Conservation (phyloP, 441 rosid genomes). For the Populus hybrid region DNA sequence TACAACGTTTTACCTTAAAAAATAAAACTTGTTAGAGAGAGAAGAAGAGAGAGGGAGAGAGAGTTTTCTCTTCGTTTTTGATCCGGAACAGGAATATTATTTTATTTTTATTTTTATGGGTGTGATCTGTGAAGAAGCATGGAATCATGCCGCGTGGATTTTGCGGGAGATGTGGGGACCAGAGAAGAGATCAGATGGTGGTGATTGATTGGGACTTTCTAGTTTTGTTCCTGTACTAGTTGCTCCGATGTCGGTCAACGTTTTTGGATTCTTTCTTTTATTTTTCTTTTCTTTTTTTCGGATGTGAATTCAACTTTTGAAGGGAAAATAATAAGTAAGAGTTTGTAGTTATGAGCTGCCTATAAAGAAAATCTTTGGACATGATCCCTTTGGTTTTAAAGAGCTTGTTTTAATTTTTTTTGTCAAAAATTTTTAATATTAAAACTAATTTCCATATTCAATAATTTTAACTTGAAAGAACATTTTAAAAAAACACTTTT, state of each 20-base stretch:
- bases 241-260: background rate
- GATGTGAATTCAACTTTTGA: background rate
- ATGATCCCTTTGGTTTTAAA: too few species aligned
- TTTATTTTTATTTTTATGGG: background rate
- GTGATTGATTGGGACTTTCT: constrained; percentile 13
- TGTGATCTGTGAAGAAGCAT: background rate
- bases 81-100: background rate
- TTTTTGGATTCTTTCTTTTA: background rate
- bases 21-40: background rate
- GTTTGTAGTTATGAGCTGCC: background rate
- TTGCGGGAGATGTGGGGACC: background rate
- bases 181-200: background rate
- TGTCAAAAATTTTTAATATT: too few species aligned
- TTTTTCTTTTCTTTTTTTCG: background rate
- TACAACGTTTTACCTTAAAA: background rate
- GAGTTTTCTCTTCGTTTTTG: background rate
- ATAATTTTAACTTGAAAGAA: too few species aligned
- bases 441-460: too few species aligned
- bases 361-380: too few species aligned
- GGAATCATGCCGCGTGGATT: background rate
- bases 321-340: background rate
- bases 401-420: too few species aligned
- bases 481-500: too few species aligned
- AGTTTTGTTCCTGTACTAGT: background rate
- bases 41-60: background rate